Base-by-base conservation (phyloP, 139 green algal genomes). In the Chlorella sorokiniana region DNA sequence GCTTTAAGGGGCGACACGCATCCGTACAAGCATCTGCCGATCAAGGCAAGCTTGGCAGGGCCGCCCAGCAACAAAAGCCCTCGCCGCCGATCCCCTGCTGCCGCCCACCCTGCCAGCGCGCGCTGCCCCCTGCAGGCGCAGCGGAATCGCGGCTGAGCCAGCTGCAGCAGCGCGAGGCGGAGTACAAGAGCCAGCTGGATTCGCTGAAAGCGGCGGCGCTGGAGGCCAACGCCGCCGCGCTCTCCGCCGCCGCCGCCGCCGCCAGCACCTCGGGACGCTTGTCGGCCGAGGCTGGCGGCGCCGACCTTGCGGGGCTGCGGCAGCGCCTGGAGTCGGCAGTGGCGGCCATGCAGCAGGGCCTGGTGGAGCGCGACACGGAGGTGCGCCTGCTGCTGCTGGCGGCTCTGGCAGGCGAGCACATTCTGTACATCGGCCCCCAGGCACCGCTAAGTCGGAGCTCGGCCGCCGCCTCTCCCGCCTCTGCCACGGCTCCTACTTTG, bases 391-490 rank as follows among this genome's bases (percentile, higher is more conserved):
- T 97, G 73, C 83, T 97, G 70, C 92, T 98, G 20, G 94, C 95
- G 11, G 92, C 94, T 1, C 87, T 98, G 22, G 89, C 83, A 8
- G 87, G 93, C 18, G 95, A 98, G 89, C 95, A 98, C 83, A 76
- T 98, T 69, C 88, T 98, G 74, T 89, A 97, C 54, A 85, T 94
- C 51, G 92, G 92, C 18, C 92, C 0, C 93, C 95, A 38, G 95
- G 95, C 35, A 98, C 95, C 10, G 95, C 95, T 78, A 98, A 98
- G 90, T 96, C 92, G 3, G 95, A 98, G 90, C 89, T 99, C 7
- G 79, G 90, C 7, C 90, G 95, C 0, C 88, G 95, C 23, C 91
- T 98, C 64, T 91, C 81, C 6, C 69, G 78, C 5, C 84, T 96
- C 62, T 91, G 89, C 29, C 81, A 88, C 8, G 94, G 91, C 14